A percentile compares a stretch with the other conserved stretches of the same genome.
These are phyloP conservation scores for Tuber calosporum DNA, from an alignment of 495 filamentous ascomycete species.

Conservation along the genomic window DNA sequence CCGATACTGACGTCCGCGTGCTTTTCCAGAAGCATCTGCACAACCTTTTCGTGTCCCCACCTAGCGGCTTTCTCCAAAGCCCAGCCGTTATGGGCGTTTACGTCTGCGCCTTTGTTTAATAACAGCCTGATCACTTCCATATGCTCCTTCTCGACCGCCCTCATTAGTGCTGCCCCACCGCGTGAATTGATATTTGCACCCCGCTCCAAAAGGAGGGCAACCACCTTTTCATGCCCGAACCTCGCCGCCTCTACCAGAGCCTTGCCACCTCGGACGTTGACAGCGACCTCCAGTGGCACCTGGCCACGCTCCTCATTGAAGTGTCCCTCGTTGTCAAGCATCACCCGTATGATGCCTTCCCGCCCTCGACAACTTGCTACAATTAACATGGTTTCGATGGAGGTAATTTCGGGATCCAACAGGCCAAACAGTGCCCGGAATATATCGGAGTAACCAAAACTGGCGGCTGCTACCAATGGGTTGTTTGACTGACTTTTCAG, in stretches of 20 bases:
- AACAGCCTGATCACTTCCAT: not conserved
- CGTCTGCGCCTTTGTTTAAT: constrained; percentile 7
- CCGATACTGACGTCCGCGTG: constrained; percentile 5
- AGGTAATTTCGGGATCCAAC: not conserved
- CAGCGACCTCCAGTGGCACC: not conserved
- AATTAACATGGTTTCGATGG: not conserved
- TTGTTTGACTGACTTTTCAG: not conserved
- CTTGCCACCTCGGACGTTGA: not conserved
- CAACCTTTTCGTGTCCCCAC: not conserved
- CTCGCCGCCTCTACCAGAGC: constrained; percentile 7
- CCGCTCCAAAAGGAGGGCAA: constrained; percentile 8
- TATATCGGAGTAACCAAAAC: not conserved
- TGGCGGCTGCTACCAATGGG: not conserved
- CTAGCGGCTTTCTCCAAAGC: constrained; percentile 5
- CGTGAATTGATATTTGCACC: constrained; percentile 10
- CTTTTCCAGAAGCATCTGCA: constrained; percentile 1
- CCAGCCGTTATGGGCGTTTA: constrained; percentile 8
- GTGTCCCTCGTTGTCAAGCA: constrained; percentile 5
- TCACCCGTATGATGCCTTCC: not conserved
- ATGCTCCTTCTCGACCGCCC: not conserved
- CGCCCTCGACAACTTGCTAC: not conserved
- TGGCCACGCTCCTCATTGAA: not conserved
- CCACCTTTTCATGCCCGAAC: not conserved
- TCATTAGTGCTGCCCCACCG: constrained; percentile 1
- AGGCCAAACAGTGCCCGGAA: not conserved